Conservation (phyloP, 1,284 basidiomycete species). For the Paramarasmius palmivorus region DNA sequence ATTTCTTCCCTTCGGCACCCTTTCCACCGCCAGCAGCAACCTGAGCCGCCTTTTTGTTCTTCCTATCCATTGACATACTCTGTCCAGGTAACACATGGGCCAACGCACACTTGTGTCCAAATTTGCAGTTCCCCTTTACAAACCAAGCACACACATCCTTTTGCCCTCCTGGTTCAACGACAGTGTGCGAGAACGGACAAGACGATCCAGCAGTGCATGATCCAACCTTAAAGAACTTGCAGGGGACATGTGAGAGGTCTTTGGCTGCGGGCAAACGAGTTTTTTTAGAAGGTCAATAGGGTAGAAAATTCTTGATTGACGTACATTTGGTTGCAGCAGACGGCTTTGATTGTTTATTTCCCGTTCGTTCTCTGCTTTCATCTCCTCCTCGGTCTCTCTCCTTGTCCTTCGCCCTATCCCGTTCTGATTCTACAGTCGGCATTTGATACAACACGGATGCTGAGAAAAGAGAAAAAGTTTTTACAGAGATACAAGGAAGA, state of each 20-base stretch:
- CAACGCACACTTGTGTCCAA: slow-evolving; percentile 95
- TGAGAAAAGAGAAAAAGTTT: neutral
- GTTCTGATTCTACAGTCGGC: slow-evolving; percentile 5
- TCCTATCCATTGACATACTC: slow-evolving; percentile 93
- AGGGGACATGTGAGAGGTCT: slow-evolving; percentile 95
- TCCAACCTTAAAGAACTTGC: slow-evolving; percentile 96
- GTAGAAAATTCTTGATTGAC: neutral
- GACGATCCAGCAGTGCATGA: slow-evolving; percentile 93
- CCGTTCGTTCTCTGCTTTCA: neutral
- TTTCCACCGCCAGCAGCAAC: slow-evolving; percentile 52
- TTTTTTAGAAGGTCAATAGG: neutral
- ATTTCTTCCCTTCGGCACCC: slow-evolving; percentile 34
- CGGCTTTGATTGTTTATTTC: slow-evolving; percentile 1
- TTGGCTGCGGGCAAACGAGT: no score
- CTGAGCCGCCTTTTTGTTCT: slow-evolving; percentile 97
- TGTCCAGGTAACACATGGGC: slow-evolving; percentile 95
- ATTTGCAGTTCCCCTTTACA: slow-evolving; percentile 95
- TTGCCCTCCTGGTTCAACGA: slow-evolving; percentile 71
- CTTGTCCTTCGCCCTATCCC: slow-evolving; percentile 9
- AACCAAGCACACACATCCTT: slow-evolving; percentile 97
- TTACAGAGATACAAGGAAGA: neutral
- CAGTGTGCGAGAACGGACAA: slow-evolving; percentile 89
- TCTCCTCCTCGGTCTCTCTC: slow-evolving; percentile 3
- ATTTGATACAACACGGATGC: neutral
- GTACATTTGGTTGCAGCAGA: slow-evolving; percentile 11